Evolutionary conservation across 768 basidiomycete genomes (phyloP).

Genomic region (Fibroporia radiculosa): DNA sequence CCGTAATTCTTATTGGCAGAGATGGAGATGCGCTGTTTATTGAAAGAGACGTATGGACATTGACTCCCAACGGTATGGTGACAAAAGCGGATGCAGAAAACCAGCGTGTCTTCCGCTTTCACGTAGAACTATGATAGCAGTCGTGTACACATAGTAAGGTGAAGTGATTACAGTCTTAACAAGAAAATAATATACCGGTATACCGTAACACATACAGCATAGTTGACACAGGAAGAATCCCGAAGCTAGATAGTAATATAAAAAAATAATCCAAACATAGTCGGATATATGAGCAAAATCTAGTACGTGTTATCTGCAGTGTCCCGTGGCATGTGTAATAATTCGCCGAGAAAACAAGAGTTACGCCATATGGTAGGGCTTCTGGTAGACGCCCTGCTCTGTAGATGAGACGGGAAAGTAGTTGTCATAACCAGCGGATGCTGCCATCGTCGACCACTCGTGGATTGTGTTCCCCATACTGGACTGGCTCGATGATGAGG

Average conservation of each 20-base stretch:
- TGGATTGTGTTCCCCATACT: constrained; percentile 39
- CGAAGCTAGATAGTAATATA: no score
- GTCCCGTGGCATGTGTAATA: background rate
- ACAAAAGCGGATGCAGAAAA: constrained; percentile 10
- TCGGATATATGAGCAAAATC: constrained; percentile 3
- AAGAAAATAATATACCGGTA: no score
- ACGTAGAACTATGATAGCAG: constrained; percentile 6
- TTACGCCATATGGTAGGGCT: constrained; percentile 21
- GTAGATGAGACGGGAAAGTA: constrained; percentile 53
- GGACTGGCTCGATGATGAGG: constrained; percentile 35
- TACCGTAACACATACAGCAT: no score
- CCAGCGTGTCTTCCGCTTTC: constrained; percentile 18
- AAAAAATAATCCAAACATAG: no score
- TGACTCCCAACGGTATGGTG: constrained; percentile 30
- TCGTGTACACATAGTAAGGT: no score
- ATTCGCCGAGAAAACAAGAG: background rate
- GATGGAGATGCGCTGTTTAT: constrained; percentile 56
- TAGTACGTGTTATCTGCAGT: constrained; percentile 1
- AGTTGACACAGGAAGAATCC: no score
- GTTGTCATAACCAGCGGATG: constrained; percentile 51
- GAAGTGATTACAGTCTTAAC: no score
- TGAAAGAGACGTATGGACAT: constrained; percentile 63
- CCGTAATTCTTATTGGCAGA: constrained; percentile 57
- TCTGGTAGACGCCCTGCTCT: constrained; percentile 19
- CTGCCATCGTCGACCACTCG: constrained; percentile 43